Conservation (phyloP, 306 rosid species). For the Glycine latifolia region DNA sequence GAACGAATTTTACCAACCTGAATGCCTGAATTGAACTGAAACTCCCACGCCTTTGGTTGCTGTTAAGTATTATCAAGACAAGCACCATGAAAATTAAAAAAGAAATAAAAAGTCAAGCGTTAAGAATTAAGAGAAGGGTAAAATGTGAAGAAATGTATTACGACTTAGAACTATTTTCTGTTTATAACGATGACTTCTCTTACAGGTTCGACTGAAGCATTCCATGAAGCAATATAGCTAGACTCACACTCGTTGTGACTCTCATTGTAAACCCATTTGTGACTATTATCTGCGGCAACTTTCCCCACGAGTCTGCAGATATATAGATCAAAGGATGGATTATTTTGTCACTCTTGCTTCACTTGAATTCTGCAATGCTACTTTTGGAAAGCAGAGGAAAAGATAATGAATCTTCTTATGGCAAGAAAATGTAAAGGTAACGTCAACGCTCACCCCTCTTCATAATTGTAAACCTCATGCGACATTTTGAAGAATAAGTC, state of each 20-base stretch:
- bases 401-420: not conserved
- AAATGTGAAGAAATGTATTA: not conserved
- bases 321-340: constrained; percentile 10
- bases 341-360: not conserved
- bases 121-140: not conserved
- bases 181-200: constrained; percentile 22
- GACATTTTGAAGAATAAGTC: constrained; percentile 96
- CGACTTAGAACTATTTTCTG: not conserved
- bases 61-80: constrained; percentile 29
- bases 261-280: constrained; percentile 86
- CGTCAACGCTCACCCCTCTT: constrained; percentile 77
- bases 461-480: constrained; percentile 91
- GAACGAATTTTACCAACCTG: constrained; percentile 58
- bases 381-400: constrained; percentile 16
- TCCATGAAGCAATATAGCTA: constrained; percentile 74
- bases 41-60: constrained; percentile 93
- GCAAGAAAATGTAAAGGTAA: constrained; percentile 23
- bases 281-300: constrained; percentile 82
- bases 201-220: constrained; percentile 76
- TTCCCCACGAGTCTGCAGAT: constrained; percentile 77
- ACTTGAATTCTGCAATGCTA: not conserved
- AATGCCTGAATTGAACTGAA: constrained; percentile 87
- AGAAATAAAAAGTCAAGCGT: too few species aligned
- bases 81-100: not conserved
- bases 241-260: constrained; percentile 67